Conservation (phyloP, 1,139 yeast species). For the Yamadazyma trypodendri region DNA sequence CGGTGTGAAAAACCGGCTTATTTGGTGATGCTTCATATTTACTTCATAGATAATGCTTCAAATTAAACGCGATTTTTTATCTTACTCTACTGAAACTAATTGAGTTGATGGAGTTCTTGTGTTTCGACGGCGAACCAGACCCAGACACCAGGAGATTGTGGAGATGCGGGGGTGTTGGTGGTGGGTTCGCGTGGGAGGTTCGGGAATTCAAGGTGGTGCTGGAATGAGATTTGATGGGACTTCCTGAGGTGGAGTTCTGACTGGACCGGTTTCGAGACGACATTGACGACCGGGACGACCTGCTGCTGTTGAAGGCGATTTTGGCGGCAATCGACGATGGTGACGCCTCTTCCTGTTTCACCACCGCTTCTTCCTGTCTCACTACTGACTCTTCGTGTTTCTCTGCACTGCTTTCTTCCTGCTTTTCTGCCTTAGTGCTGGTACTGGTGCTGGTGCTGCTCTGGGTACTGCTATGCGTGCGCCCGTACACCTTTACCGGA, state of each 20-base stretch:
- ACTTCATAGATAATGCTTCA: too few species aligned
- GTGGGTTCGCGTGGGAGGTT: neutral
- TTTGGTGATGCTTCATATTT: slow-evolving; percentile 24
- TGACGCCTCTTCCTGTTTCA: too few species aligned
- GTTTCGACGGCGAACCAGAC: slow-evolving; percentile 12
- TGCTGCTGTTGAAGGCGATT: slow-evolving; percentile 28
- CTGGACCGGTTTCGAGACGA: slow-evolving; percentile 7
- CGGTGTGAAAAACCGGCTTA: slow-evolving; percentile 26
- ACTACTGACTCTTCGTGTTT: too few species aligned
- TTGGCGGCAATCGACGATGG: slow-evolving; percentile 34
- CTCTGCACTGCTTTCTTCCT: too few species aligned
- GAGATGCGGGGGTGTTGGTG: neutral
- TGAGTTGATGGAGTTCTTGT: slow-evolving; percentile 15
- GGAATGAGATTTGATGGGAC: slow-evolving; percentile 3
- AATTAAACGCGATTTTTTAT: slow-evolving; percentile 12
- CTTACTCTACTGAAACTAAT: slow-evolving; percentile 37
- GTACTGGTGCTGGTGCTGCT: too few species aligned
- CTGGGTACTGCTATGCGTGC: too few species aligned
- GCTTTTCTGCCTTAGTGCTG: too few species aligned
- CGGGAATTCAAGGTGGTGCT: neutral
- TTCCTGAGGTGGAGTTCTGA: slow-evolving; percentile 8
- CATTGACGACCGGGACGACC: slow-evolving; percentile 13
- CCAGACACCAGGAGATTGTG: neutral
- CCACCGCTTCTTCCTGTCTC: slow-evolving; percentile 7
- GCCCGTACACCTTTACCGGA: too few species aligned